Evolutionary conservation across 345 rosid species (phyloP).

Genomic region (Populus tremula): DNA sequence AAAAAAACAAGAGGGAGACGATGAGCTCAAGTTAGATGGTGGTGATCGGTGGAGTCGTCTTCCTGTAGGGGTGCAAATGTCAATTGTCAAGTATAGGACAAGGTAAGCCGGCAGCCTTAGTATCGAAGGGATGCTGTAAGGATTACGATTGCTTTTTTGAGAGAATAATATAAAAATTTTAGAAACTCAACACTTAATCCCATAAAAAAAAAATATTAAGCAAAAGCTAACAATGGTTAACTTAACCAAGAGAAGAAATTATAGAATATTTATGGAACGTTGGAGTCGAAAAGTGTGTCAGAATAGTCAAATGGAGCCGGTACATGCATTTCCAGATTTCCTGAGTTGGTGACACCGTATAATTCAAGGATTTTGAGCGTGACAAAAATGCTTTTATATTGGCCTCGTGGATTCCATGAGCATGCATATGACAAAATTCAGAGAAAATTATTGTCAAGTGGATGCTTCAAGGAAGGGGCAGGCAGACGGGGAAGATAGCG

Average conservation of each 20-base stretch:
- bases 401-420: slow-evolving; percentile 14
- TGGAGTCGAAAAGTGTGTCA: not conserved
- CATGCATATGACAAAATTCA: not conserved
- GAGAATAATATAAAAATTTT: no score
- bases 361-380: not conserved
- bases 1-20: no score
- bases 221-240: not conserved
- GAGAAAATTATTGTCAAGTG: not conserved
- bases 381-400: not conserved
- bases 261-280: not conserved
- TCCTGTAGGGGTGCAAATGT: no score
- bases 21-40: no score
- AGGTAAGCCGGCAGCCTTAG: no score
- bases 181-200: not conserved
- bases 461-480: slow-evolving; percentile 6
- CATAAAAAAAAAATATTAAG: not conserved
- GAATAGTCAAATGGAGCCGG: slow-evolving; percentile 22
- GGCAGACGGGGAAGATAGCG: not conserved
- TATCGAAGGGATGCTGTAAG: no score
- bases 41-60: no score
- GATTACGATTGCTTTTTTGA: no score
- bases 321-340: slow-evolving; percentile 9
- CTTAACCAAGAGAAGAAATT: not conserved
- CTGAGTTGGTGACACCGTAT: slow-evolving; percentile 11
- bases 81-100: no score